Evolutionary conservation across 805 yeast species (phyloP).

Genomic region (Cyberlindnera euphorbiiphila): DNA sequence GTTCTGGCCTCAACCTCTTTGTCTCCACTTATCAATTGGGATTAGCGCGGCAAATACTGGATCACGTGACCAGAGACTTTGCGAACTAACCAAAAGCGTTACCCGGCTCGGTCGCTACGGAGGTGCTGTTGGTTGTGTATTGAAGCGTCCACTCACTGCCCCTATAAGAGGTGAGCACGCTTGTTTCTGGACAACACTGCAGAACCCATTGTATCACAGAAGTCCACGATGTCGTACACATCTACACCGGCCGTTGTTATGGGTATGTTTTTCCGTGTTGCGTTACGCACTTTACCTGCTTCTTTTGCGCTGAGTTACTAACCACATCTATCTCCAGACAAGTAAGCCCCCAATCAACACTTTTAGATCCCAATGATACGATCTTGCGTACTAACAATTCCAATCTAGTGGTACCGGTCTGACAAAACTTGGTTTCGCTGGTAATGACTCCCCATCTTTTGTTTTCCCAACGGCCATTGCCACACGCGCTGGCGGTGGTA

Average conservation of each 20-base stretch:
- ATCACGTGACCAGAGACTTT: too few relatives aligned
- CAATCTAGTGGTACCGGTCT: conserved; percentile 88
- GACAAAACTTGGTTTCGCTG: conserved; percentile 97
- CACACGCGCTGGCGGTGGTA: conserved; percentile 53
- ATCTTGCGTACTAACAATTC: conserved; percentile 16
- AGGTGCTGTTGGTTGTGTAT: too few relatives aligned
- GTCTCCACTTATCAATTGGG: conserved; percentile 2
- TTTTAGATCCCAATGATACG: neutral
- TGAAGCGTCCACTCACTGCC: too few relatives aligned
- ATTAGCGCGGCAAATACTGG: neutral
- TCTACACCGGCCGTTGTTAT: conserved; percentile 90
- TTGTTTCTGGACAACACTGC: neutral
- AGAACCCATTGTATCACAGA: neutral
- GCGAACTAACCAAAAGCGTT: neutral
- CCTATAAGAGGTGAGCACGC: too few relatives aligned
- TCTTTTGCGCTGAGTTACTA: too few relatives aligned
- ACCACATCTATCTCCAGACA: conserved; percentile 17
- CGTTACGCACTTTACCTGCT: neutral
- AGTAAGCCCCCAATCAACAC: conserved; percentile 15
- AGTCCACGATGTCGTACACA: conserved; percentile 24
- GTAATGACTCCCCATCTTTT: conserved; percentile 96
- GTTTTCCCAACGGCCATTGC: conserved; percentile 94
- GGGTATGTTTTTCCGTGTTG: conserved; percentile 79
- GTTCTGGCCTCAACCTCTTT: too few relatives aligned
- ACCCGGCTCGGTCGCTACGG: neutral